Percentiles rank a stretch among this genome's conserved stretches.
Evolutionary conservation across 306 rosid genomes (phyloP).

Genomic region (Medicago lupulina): DNA sequence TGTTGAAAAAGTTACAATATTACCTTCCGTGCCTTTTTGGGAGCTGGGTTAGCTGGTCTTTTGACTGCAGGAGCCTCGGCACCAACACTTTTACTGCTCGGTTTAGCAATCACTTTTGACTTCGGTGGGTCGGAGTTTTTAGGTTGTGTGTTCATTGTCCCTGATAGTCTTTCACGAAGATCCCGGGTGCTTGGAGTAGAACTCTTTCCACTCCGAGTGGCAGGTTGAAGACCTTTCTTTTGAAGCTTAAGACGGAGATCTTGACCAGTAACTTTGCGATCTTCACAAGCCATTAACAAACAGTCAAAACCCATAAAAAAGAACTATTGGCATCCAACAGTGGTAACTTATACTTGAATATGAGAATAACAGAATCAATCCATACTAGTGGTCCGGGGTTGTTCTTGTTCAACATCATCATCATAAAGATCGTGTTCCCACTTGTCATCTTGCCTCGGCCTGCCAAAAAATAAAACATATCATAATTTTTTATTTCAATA

Average conservation of each 20-base stretch:
- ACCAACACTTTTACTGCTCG: constrained; percentile 55
- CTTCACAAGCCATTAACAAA: constrained; percentile 72
- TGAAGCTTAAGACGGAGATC: constrained; percentile 98
- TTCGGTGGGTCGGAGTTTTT: constrained; percentile 67
- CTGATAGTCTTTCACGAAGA: constrained; percentile 89
- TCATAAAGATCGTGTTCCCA: constrained; percentile 99
- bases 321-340: constrained; percentile 47
- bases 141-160: constrained; percentile 74
- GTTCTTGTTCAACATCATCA: constrained; percentile 40
- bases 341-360: constrained; percentile 50
- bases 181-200: constrained; percentile 69
- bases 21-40: constrained; percentile 78
- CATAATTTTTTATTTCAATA: constrained; percentile 17
- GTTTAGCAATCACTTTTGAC: constrained; percentile 58
- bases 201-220: constrained; percentile 67
- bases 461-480: constrained; percentile 44
- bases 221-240: constrained; percentile 74
- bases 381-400: constrained; percentile 74
- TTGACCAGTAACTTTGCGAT: constrained; percentile 64
- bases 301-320: constrained; percentile 59
- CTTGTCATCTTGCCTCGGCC: constrained; percentile 94
- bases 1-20: neutral
- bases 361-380: constrained; percentile 49
- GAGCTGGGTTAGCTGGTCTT: constrained; percentile 59
- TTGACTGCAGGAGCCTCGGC: constrained; percentile 57